A percentile compares a stretch with the other conserved stretches of the same genome.
These are phyloP conservation scores for Aspergillus persii DNA, from an alignment of 2,329 filamentous ascomycete species.

Conservation along the genomic window DNA sequence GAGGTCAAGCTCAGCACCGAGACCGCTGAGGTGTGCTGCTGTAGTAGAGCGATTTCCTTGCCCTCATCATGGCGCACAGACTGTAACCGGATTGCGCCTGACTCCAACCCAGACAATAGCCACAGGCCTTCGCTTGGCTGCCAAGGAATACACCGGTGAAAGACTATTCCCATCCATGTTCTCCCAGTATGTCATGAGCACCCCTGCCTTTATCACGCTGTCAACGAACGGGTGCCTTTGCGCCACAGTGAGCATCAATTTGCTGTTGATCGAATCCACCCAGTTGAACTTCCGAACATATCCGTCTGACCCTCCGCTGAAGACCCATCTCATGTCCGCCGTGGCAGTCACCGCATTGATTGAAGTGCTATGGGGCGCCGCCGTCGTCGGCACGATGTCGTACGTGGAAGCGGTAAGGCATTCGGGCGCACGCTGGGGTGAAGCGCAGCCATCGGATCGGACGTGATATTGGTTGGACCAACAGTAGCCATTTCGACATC, in stretches of 20 bases:
- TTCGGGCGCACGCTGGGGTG: constrained; percentile 69
- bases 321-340: constrained; percentile 90
- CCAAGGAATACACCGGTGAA: constrained; percentile 93
- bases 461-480: constrained; percentile 33
- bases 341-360: constrained; percentile 92
- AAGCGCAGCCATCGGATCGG: constrained; percentile 41
- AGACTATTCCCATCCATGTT: constrained; percentile 76
- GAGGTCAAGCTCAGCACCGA: constrained; percentile 78
- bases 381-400: constrained; percentile 96
- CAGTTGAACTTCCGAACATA: constrained; percentile 98
- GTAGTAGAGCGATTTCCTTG: constrained; percentile 77
- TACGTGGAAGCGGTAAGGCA: constrained; percentile 78
- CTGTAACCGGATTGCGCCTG: constrained; percentile 88
- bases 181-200: constrained; percentile 96
- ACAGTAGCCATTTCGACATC: constrained; percentile 50
- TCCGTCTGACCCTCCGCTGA: constrained; percentile 89
- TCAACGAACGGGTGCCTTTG: constrained; percentile 97
- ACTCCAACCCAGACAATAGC: constrained; percentile 87
- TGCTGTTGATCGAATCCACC: constrained; percentile 90
- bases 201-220: constrained; percentile 91
- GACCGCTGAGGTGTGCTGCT: constrained; percentile 85
- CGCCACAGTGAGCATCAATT: constrained; percentile 87
- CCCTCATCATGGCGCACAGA: constrained; percentile 93
- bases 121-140: constrained; percentile 88
- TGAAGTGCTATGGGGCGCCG: constrained; percentile 90